A percentile compares a stretch with the other conserved stretches of the same genome.
Evolutionary conservation across 2,329 filamentous ascomycete genomes (phyloP).

Genomic region (Cladosporium sp.): DNA sequence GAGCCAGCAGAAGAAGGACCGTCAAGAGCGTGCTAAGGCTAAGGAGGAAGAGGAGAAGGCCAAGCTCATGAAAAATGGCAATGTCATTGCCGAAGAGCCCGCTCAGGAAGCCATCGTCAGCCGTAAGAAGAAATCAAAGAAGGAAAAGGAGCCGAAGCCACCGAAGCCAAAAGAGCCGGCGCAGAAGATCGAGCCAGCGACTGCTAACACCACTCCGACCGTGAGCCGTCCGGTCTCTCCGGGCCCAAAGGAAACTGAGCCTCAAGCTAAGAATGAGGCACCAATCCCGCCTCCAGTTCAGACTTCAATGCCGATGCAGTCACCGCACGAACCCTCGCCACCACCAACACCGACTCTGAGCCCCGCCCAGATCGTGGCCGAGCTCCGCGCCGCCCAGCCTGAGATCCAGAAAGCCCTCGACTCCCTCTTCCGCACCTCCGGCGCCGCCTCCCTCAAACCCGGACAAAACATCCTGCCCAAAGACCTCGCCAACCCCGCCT

Average conservation of each 20-base stretch:
- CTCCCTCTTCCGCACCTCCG: constrained; percentile 27
- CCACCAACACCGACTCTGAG: constrained; percentile 28
- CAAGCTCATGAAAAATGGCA: constrained; percentile 13
- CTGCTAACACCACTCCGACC: constrained; percentile 21
- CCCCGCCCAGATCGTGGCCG: constrained; percentile 27
- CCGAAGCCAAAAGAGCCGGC: constrained; percentile 23
- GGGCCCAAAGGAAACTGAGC: constrained; percentile 15
- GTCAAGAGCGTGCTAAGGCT: constrained; percentile 37
- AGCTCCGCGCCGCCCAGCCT: constrained; percentile 26
- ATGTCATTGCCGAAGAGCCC: constrained; percentile 41
- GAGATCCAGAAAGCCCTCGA: constrained; percentile 30
- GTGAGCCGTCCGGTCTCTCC: constrained; percentile 26
- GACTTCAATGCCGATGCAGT: constrained; percentile 13
- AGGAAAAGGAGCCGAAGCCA: constrained; percentile 36
- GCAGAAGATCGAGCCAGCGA: constrained; percentile 18
- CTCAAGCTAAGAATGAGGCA: background rate
- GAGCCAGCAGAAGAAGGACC: constrained; percentile 69
- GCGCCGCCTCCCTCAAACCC: constrained; percentile 25
- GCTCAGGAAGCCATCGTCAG: constrained; percentile 65
- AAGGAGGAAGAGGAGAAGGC: constrained; percentile 44
- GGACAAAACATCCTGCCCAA: constrained; percentile 23
- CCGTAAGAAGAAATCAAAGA: constrained; percentile 81
- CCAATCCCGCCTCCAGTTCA: constrained; percentile 10
- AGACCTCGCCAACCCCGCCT: constrained; percentile 20
- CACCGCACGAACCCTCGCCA: constrained; percentile 28